Evolutionary conservation across 2,329 filamentous ascomycete species (phyloP).

Genomic region (Neophaeococcomyces aloes): DNA sequence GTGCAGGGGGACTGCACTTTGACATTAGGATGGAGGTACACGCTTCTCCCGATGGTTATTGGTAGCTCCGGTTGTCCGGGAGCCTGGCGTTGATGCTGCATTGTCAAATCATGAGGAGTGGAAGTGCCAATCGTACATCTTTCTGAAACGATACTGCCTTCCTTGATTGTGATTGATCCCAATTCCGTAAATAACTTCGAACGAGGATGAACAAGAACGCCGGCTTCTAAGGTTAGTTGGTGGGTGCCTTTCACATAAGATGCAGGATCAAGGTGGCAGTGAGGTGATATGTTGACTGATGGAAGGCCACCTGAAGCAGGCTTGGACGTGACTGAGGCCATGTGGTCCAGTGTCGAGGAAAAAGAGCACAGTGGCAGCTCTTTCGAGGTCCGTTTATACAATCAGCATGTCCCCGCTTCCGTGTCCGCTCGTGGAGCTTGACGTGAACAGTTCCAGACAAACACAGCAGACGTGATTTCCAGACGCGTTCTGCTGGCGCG

Average conservation of each 20-base stretch:
- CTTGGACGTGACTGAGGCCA: not conserved
- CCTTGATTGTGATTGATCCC: slow-evolving; percentile 69
- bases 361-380: no score
- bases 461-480: no score
- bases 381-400: no score
- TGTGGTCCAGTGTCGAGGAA: not conserved
- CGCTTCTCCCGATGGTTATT: slow-evolving; percentile 26
- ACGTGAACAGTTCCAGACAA: no score
- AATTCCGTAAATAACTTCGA: slow-evolving; percentile 65
- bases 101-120: slow-evolving; percentile 27
- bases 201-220: slow-evolving; percentile 78
- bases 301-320: slow-evolving; percentile 12
- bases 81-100: slow-evolving; percentile 2
- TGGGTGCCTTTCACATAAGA: slow-evolving; percentile 56
- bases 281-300: slow-evolving; percentile 25
- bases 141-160: slow-evolving; percentile 73
- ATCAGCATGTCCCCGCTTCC: no score
- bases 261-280: slow-evolving; percentile 36
- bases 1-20: slow-evolving; percentile 30
- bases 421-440: no score
- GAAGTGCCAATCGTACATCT: slow-evolving; percentile 33
- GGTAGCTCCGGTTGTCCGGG: slow-evolving; percentile 8
- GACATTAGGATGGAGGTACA: slow-evolving; percentile 23
- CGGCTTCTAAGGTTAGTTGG: slow-evolving; percentile 65
- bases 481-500: no score